phyloP scores from a whole-genome alignment of 192 early-diverging fungal genomes.

The Tieghemiomyces parasiticus region DNA sequence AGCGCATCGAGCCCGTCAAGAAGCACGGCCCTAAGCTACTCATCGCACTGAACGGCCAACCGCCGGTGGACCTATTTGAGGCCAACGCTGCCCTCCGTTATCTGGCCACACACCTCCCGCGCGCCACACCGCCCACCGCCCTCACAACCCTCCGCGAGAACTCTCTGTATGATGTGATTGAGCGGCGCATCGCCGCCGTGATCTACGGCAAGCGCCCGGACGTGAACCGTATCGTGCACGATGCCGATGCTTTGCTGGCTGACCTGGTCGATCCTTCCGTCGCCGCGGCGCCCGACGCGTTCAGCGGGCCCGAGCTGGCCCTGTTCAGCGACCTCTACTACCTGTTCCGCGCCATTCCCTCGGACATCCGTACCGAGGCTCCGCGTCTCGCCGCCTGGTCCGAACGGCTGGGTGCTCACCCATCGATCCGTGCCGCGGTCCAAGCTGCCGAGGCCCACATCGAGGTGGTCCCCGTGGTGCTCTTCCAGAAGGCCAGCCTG shows the following conservation, averaged over 20 bases:
- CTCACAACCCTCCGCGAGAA: neutral
- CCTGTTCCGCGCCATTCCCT: slow-evolving; percentile 16
- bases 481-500: neutral
- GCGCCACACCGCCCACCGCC: neutral
- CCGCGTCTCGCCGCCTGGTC: slow-evolving; percentile 21
- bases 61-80: slow-evolving; percentile 21
- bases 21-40: slow-evolving; percentile 21
- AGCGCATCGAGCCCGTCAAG: slow-evolving; percentile 10
- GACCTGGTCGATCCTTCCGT: slow-evolving; percentile 1
- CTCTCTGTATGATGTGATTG: neutral
- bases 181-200: neutral
- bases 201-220: neutral
- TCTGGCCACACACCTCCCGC: slow-evolving; percentile 11
- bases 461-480: neutral
- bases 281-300: slow-evolving; percentile 11
- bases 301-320: slow-evolving; percentile 16
- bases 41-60: slow-evolving; percentile 16
- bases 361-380: slow-evolving; percentile 12
- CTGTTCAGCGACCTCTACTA: slow-evolving; percentile 24
- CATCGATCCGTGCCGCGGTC: slow-evolving; percentile 18
- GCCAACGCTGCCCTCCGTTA: slow-evolving; percentile 24
- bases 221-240: neutral
- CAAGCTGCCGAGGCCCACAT: slow-evolving; percentile 19
- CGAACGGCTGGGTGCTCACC: slow-evolving; percentile 5
- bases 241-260: neutral